Evolutionary conservation across 1,284 basidiomycete species (phyloP).

Genomic region (Psilocybe mexicana): DNA sequence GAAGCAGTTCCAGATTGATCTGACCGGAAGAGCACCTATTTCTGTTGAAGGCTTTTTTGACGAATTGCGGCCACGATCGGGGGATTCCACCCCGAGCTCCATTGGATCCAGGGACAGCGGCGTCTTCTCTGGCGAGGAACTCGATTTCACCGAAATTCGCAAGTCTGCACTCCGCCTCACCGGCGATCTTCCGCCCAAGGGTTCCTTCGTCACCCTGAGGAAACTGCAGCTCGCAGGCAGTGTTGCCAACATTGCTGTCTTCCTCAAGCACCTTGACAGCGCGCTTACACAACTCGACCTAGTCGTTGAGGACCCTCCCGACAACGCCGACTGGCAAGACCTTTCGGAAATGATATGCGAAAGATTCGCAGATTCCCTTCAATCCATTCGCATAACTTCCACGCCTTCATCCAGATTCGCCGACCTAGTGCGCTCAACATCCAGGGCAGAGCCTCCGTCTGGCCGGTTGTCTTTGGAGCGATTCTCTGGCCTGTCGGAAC

Average conservation of each 20-base stretch:
- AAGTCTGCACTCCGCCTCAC: conserved; percentile 65
- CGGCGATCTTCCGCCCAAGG: conserved; percentile 48
- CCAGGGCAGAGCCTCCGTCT: conserved; percentile 56
- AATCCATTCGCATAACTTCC: conserved; percentile 59
- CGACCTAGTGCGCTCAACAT: conserved; percentile 67
- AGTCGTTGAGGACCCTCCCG: conserved; percentile 73
- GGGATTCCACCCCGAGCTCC: conserved; percentile 66
- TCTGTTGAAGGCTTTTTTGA: conserved; percentile 78
- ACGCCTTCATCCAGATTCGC: conserved; percentile 62
- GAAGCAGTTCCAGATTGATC: conserved; percentile 64
- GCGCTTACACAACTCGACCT: conserved; percentile 65
- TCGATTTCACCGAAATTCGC: conserved; percentile 69
- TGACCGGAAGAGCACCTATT: conserved; percentile 62
- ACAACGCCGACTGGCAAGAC: conserved; percentile 70
- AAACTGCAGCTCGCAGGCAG: conserved; percentile 69
- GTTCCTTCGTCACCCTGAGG: conserved; percentile 57
- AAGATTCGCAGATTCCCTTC: conserved; percentile 57
- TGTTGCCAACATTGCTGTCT: conserved; percentile 63
- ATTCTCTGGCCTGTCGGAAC: conserved; percentile 51
- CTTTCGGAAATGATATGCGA: conserved; percentile 62
- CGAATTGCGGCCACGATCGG: conserved; percentile 61
- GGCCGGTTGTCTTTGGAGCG: conserved; percentile 60
- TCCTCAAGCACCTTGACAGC: conserved; percentile 65
- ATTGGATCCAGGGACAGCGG: conserved; percentile 68
- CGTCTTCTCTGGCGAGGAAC: conserved; percentile 71